Evolutionary conservation across 1,284 basidiomycete genomes (phyloP).

Genomic region (Inonotus obliquus): DNA sequence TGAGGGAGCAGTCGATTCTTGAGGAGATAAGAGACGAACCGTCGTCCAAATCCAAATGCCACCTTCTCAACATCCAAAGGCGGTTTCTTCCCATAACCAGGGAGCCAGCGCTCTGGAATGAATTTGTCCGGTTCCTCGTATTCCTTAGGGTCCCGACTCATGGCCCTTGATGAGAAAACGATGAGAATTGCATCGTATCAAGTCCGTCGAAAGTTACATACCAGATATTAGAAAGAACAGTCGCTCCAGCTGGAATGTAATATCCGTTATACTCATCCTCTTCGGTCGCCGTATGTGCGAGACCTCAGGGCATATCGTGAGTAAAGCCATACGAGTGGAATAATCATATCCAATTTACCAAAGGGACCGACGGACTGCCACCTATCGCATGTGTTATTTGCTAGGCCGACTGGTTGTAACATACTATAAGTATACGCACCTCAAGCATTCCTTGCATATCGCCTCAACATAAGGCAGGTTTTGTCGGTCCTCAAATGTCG

Average conservation of each 20-base stretch:
- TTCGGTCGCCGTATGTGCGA: conserved; percentile 16
- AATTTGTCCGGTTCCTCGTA: conserved; percentile 14
- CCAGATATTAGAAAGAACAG: conserved; percentile 21
- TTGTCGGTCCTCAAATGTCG: conserved; percentile 20
- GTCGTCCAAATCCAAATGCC: conserved; percentile 16
- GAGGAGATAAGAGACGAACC: not conserved
- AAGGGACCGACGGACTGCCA: conserved; percentile 18
- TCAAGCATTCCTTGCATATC: conserved; percentile 18
- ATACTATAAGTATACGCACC: not conserved
- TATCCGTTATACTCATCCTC: conserved; percentile 21
- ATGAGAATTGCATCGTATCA: not conserved
- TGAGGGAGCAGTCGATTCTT: not conserved
- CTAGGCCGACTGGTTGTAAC: not conserved
- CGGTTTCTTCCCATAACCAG: conserved; percentile 1
- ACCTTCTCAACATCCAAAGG: conserved; percentile 7
- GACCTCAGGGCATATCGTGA: not conserved
- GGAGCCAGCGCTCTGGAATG: conserved; percentile 15
- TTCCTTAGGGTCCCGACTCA: conserved; percentile 5
- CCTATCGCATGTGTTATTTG: not conserved
- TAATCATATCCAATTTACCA: not conserved
- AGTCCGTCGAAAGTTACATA: not conserved
- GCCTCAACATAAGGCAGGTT: conserved; percentile 23
- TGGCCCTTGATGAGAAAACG: conserved; percentile 3
- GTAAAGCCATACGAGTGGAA: not conserved
- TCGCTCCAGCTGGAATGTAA: conserved; percentile 19